Evolutionary conservation across 192 early-diverging fungal genomes (phyloP).

Genomic region (Coemansia sp.): DNA sequence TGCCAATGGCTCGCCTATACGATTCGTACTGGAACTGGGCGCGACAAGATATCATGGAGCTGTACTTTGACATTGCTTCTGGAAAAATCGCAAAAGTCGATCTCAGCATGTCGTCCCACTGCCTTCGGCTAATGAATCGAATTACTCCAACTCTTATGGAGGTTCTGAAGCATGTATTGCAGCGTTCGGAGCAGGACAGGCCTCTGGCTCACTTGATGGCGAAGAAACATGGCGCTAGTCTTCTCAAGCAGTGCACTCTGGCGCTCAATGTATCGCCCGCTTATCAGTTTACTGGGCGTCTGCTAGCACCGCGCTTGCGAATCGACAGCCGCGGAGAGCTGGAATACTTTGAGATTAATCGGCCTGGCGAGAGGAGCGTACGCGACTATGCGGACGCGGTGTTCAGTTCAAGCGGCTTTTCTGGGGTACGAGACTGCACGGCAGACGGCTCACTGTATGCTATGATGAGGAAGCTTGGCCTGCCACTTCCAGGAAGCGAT

Average conservation of each 20-base stretch:
- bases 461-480: slow-evolving; percentile 24
- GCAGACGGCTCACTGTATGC: slow-evolving; percentile 12
- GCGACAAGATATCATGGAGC: slow-evolving; percentile 33
- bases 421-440: background rate
- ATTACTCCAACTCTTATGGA: slow-evolving; percentile 66
- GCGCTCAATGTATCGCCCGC: slow-evolving; percentile 68
- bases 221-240: slow-evolving; percentile 66
- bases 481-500: background rate
- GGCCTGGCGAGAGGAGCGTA: slow-evolving; percentile 18
- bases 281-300: slow-evolving; percentile 80
- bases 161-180: slow-evolving; percentile 76
- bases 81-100: slow-evolving; percentile 75
- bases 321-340: slow-evolving; percentile 5
- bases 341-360: slow-evolving; percentile 23
- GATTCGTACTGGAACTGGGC: slow-evolving; percentile 99
- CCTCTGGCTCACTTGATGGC: slow-evolving; percentile 73
- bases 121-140: slow-evolving; percentile 84
- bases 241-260: slow-evolving; percentile 77
- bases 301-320: slow-evolving; percentile 77
- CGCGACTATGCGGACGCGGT: slow-evolving; percentile 20
- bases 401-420: background rate
- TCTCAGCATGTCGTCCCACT: slow-evolving; percentile 79
- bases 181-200: slow-evolving; percentile 60
- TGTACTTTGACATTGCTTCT: slow-evolving; percentile 81
- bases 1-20: slow-evolving; percentile 77